Evolutionary conservation across 2,329 filamentous ascomycete species (phyloP).

Genomic region (Dothistroma septosporum): DNA sequence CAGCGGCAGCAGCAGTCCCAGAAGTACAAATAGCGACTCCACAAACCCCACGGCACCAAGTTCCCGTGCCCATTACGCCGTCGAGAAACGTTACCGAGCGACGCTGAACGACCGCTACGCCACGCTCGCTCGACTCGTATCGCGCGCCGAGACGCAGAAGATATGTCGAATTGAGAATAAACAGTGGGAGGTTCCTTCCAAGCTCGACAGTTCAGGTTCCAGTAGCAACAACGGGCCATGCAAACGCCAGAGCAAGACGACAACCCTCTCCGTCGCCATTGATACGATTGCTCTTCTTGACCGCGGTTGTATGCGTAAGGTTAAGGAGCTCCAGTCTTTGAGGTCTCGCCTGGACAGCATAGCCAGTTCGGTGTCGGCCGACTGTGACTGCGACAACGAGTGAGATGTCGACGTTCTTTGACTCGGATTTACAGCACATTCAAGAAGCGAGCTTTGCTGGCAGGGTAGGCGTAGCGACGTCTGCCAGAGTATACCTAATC

Average conservation of each 20-base stretch:
- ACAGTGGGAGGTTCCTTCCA: slow-evolving; percentile 18
- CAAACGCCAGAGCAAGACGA: slow-evolving; percentile 21
- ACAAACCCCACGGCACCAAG: background rate
- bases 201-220: slow-evolving; percentile 13
- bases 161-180: slow-evolving; percentile 16
- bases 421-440: background rate
- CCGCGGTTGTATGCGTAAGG: slow-evolving; percentile 13
- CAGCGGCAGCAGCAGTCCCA: background rate
- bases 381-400: background rate
- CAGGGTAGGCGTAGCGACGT: background rate
- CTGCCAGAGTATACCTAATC: background rate
- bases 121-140: slow-evolving; percentile 16
- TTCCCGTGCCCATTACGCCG: slow-evolving; percentile 37
- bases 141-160: slow-evolving; percentile 14
- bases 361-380: slow-evolving; percentile 2
- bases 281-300: slow-evolving; percentile 17
- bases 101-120: slow-evolving; percentile 20
- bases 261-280: slow-evolving; percentile 19
- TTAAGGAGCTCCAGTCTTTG: slow-evolving; percentile 13
- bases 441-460: background rate
- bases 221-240: slow-evolving; percentile 12
- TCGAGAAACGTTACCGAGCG: slow-evolving; percentile 30
- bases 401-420: background rate
- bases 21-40: background rate
- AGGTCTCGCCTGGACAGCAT: slow-evolving; percentile 2